A percentile compares a stretch with the other conserved stretches of the same genome.
Conservation (phyloP, 805 yeast genomes). For the Kluyveromyces dobzhanskii region DNA sequence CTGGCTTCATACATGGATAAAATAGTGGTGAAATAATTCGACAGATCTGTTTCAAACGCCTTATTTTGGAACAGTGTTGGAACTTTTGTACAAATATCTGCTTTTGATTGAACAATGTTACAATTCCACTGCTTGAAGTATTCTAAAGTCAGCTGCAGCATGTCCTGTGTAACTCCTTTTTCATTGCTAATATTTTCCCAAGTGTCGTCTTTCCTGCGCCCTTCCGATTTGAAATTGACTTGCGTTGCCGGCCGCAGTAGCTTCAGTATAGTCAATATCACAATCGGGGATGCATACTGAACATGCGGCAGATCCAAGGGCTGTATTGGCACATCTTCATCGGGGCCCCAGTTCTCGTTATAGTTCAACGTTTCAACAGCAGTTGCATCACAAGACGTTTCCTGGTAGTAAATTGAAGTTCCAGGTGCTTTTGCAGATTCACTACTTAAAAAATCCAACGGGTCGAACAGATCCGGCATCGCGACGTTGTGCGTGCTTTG, state of each 20-base stretch:
- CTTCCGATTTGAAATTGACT: constrained; percentile 39
- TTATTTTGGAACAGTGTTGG: constrained; percentile 34
- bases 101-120: constrained; percentile 20
- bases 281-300: constrained; percentile 38
- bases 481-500: too few relatives aligned
- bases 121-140: constrained; percentile 40
- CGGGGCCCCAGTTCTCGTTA: constrained; percentile 5
- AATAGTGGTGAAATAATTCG: constrained; percentile 33
- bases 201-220: constrained; percentile 4
- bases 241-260: constrained; percentile 42
- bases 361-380: too few relatives aligned
- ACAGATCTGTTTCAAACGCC: constrained; percentile 40
- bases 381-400: too few relatives aligned
- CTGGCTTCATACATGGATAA: constrained; percentile 23
- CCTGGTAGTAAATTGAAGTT: too few relatives aligned
- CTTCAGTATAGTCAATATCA: constrained; percentile 37
- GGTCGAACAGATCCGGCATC: neutral
- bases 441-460: neutral
- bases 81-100: constrained; percentile 24
- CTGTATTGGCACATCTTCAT: constrained; percentile 33
- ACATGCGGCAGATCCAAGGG: constrained; percentile 51
- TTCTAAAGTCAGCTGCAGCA: constrained; percentile 24
- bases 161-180: constrained; percentile 26
- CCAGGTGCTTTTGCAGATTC: too few relatives aligned
- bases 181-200: constrained; percentile 24